These are phyloP conservation scores for Oxytropis ochrocephala DNA, from an alignment of 306 rosid species.

Conservation along the genomic window DNA sequence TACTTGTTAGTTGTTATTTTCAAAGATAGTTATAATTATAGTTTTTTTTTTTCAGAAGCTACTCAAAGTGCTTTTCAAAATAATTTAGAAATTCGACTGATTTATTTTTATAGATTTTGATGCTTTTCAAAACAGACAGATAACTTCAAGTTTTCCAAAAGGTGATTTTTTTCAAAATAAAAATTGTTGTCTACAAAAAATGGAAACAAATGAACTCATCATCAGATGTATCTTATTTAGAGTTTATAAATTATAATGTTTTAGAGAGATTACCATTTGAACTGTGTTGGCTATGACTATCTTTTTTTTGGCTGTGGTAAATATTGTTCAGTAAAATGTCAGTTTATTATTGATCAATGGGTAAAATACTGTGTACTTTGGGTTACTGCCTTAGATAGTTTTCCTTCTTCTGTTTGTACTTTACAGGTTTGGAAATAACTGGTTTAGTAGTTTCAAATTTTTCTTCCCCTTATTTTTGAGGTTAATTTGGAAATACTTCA, in stretches of 20 bases:
- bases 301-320: background rate
- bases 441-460: background rate
- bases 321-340: background rate
- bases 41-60: background rate
- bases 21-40: background rate
- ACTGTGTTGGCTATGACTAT: background rate
- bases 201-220: background rate
- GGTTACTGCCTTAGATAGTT: slow-evolving; percentile 7
- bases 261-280: background rate
- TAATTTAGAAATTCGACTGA: background rate
- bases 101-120: background rate
- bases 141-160: background rate
- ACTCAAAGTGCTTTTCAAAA: background rate
- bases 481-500: background rate
- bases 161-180: background rate
- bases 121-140: background rate
- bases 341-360: background rate
- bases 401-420: background rate
- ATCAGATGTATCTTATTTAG: background rate
- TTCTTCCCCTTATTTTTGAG: background rate
- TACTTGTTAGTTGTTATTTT: too few relatives aligned
- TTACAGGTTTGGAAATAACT: background rate
- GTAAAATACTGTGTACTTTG: background rate
- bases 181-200: background rate
- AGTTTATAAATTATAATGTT: background rate